Evolutionary conservation across 1,284 basidiomycete genomes (phyloP), one percentile per base, ranked within the genome.

Genomic region (Ceratobasidium sp.): DNA sequence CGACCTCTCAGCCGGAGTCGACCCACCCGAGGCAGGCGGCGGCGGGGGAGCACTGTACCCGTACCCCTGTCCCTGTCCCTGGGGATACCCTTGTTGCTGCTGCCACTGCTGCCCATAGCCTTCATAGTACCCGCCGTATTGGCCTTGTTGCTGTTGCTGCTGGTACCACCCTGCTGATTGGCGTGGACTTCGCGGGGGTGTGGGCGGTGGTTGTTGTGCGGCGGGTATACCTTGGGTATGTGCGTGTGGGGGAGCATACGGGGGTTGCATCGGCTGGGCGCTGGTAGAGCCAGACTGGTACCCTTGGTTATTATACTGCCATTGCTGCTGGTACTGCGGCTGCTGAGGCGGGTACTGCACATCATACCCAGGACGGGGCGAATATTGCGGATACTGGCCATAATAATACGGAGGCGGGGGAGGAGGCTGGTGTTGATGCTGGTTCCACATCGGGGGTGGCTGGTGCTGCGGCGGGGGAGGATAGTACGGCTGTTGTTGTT

Each of bases 311-410:
- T n/a, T n/a, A n/a, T n/a, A 34, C 43, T 40, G 35, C 8, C 29
- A 25, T 40, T 71, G 70, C 6, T 50, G 68, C n/a, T 69, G 68
- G 13, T 50, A 17, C 35, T 67, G 60, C 29, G 38, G 55, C 49
- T 64, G 58, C n/a, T 67, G 69, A 25, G 69, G 76, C 60, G 29
- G 78, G 68, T 69, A 76, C 25, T 69, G 69, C 22, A 62, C 40
- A 32, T 68, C 55, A 34, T 58, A 69, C 5, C 64, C 72, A 17
- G 72, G 70, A 22, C 71, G 52, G 31, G 67, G 58, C 6, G 56
- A 69, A 54, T 75, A 69, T 35, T 70, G 69, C 47, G 69, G 71
- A 27, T 73, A 68, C 43, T 50, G 64, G 29, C 67, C 54, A 67
- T 31, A 62, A 34, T 52, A 47, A 22, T 53, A 62, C 42, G 58